Conservation (phyloP, 371 early-diverging fungal species). For the Smittium culicis region DNA sequence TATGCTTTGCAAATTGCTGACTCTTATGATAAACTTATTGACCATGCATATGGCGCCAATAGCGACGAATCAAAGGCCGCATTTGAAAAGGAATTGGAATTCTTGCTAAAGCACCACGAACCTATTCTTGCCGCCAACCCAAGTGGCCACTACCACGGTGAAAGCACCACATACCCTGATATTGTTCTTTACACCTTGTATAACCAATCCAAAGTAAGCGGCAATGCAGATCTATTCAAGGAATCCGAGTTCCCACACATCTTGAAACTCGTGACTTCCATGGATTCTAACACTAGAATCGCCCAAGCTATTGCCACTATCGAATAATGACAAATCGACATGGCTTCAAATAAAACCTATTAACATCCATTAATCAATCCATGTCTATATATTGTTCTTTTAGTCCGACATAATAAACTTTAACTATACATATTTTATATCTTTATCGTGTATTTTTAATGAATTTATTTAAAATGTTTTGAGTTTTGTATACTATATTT, state of each 20-base stretch:
- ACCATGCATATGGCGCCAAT: constrained; percentile 9
- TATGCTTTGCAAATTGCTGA: constrained; percentile 21
- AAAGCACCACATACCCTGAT: background rate
- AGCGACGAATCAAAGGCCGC: constrained; percentile 15
- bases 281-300: too few relatives aligned
- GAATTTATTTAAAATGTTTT: too few relatives aligned
- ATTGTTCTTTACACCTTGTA: background rate
- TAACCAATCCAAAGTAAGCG: background rate
- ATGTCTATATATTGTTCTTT: too few relatives aligned
- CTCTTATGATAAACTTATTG: constrained; percentile 8
- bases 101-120: background rate
- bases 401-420: too few relatives aligned
- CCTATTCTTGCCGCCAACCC: background rate
- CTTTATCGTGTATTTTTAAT: too few relatives aligned
- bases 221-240: background rate
- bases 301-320: too few relatives aligned
- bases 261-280: too few relatives aligned
- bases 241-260: background rate
- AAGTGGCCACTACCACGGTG: background rate
- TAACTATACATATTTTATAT: too few relatives aligned
- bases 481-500: too few relatives aligned
- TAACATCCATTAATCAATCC: too few relatives aligned
- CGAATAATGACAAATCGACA: too few relatives aligned
- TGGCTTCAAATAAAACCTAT: too few relatives aligned
- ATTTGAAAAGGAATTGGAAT: constrained; percentile 13